Conservation (phyloP, 352 stramenopile species). For the Phytophthora palmivora region DNA sequence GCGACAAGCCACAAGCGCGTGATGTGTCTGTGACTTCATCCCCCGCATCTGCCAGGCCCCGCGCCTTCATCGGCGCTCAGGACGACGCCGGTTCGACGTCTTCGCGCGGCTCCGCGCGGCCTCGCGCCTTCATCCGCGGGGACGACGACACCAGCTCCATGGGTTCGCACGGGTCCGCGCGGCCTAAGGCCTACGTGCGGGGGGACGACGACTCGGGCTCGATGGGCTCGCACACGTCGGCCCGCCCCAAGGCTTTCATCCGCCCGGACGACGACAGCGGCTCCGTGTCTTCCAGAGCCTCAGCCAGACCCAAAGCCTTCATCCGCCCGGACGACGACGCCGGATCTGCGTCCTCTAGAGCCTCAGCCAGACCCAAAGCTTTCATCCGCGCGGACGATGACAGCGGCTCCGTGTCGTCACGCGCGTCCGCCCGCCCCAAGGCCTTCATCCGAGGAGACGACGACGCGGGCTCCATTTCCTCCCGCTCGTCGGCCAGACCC, state of each 20-base stretch:
- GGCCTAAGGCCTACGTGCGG: conserved; percentile 28
- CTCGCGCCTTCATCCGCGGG: conserved; percentile 32
- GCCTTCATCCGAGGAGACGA: conserved; percentile 44
- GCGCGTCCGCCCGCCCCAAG: conserved; percentile 30
- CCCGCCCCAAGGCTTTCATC: conserved; percentile 22
- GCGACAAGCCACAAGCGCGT: conserved; percentile 69
- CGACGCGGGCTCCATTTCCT: conserved; percentile 38
- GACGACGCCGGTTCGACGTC: conserved; percentile 38
- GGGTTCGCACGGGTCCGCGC: conserved; percentile 28
- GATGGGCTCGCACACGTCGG: conserved; percentile 36
- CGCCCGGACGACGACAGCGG: conserved; percentile 26
- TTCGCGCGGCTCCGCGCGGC: conserved; percentile 34
- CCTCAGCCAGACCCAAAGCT: conserved; percentile 34
- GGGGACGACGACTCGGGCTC: conserved; percentile 40
- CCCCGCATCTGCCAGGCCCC: conserved; percentile 25
- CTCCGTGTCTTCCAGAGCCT: conserved; percentile 31
- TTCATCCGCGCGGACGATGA: conserved; percentile 46
- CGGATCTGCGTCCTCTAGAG: conserved; percentile 28
- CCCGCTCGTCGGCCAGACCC: conserved; percentile 27
- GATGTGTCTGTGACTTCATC: conserved; percentile 53
- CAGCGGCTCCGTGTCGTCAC: conserved; percentile 29
- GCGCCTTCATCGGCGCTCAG: conserved; percentile 35
- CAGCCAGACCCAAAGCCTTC: conserved; percentile 32
- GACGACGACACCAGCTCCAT: conserved; percentile 47
- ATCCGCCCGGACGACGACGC: conserved; percentile 35